A percentile compares a stretch with the other conserved stretches of the same genome.
These are phyloP conservation scores for Parachaetomium inaequale DNA, from an alignment of 495 filamentous ascomycete genomes.

Conservation along the genomic window DNA sequence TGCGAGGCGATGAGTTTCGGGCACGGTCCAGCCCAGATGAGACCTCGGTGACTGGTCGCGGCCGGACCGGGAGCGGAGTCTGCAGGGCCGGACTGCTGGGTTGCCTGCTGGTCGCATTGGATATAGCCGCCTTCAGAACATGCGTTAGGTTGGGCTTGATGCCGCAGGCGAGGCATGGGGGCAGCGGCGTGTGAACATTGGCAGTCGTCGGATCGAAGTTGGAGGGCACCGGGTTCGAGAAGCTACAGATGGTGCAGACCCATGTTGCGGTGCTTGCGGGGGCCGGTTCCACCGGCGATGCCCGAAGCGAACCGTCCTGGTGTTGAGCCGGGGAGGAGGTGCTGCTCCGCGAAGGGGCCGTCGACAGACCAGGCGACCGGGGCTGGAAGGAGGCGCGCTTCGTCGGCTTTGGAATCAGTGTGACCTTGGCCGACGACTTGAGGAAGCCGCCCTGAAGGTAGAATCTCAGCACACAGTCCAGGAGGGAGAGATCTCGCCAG, in stretches of 20 bases:
- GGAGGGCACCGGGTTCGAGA: constrained; percentile 90
- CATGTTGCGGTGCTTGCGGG: constrained; percentile 71
- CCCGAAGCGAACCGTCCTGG: constrained; percentile 47
- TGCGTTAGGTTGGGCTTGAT: constrained; percentile 83
- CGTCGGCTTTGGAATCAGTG: constrained; percentile 69
- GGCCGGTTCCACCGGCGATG: constrained; percentile 46
- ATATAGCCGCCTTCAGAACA: constrained; percentile 79
- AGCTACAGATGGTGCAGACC: constrained; percentile 96
- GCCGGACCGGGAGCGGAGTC: constrained; percentile 30
- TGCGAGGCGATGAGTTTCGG: constrained; percentile 5
- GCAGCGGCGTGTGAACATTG: constrained; percentile 68
- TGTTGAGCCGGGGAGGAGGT: constrained; percentile 48
- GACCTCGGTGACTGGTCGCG: constrained; percentile 21
- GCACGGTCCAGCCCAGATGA: not conserved
- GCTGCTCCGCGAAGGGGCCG: constrained; percentile 40
- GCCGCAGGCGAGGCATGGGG: constrained; percentile 87
- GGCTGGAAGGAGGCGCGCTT: constrained; percentile 54
- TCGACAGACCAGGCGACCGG: constrained; percentile 37
- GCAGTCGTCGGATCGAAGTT: constrained; percentile 84
- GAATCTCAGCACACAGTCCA: constrained; percentile 16
- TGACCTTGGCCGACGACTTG: constrained; percentile 93
- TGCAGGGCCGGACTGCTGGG: constrained; percentile 24
- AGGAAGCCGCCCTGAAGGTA: constrained; percentile 75
- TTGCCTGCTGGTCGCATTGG: constrained; percentile 57
- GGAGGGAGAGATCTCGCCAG: not conserved